Evolutionary conservation across 495 filamentous ascomycete species (phyloP).

Genomic region (Penicillium salamii): DNA sequence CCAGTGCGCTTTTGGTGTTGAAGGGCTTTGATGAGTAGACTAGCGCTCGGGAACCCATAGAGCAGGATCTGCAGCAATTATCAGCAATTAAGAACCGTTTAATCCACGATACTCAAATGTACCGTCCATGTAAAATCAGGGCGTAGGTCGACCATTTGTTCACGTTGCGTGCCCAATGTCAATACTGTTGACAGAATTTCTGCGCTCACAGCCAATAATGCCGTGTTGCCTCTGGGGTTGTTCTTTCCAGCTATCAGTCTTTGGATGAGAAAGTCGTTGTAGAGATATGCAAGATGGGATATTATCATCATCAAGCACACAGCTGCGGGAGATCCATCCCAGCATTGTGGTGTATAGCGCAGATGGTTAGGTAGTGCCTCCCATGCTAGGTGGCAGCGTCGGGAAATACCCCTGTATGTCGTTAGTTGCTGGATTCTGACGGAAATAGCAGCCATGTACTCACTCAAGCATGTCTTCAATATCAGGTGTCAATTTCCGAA

Average conservation of each 20-base stretch:
- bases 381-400: conserved; percentile 32
- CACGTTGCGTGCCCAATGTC: conserved; percentile 35
- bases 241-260: conserved; percentile 39
- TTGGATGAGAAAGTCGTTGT: conserved; percentile 46
- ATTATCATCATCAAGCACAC: conserved; percentile 33
- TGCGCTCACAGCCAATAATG: conserved; percentile 37
- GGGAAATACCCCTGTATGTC: conserved; percentile 31
- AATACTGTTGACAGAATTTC: conserved; percentile 39
- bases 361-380: conserved; percentile 35
- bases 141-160: conserved; percentile 31
- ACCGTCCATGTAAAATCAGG: conserved; percentile 26
- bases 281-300: conserved; percentile 36
- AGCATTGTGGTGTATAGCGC: conserved; percentile 26
- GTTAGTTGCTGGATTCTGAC: not conserved
- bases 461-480: conserved; percentile 25
- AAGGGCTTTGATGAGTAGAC: conserved; percentile 42
- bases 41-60: conserved; percentile 40
- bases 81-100: not conserved
- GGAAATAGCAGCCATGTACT: not conserved
- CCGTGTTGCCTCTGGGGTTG: conserved; percentile 24
- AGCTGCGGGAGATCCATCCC: conserved; percentile 16
- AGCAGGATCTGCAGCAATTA: conserved; percentile 26
- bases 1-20: conserved; percentile 42
- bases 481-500: conserved; percentile 32
- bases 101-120: too few relatives aligned